phyloP scores from a whole-genome alignment of 768 basidiomycete species.

The Cubamyces lactineus region DNA sequence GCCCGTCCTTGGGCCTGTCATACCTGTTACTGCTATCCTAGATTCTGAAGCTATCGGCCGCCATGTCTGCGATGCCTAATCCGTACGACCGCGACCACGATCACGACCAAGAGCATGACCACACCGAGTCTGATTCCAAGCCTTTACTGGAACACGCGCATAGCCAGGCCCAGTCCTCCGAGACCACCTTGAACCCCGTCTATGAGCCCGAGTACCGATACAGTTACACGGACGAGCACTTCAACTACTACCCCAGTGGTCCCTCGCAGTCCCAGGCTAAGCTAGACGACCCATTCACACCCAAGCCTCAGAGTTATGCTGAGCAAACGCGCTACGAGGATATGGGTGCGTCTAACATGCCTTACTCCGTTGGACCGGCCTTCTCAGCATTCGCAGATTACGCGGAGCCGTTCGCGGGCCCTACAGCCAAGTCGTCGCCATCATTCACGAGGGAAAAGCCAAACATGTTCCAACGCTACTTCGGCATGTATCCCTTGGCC shows the following conservation, averaged over 20 bases:
- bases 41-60: conserved; percentile 7
- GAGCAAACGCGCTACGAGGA: conserved; percentile 21
- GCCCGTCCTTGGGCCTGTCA: neutral
- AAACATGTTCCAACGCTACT: conserved; percentile 26
- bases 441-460: conserved; percentile 13
- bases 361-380: neutral
- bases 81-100: conserved; percentile 21
- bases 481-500: conserved; percentile 57
- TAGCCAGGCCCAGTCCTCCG: neutral
- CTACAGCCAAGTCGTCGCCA: conserved; percentile 27
- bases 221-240: conserved; percentile 24
- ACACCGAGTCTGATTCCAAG: conserved; percentile 19
- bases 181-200: conserved; percentile 1
- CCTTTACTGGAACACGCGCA: conserved; percentile 11
- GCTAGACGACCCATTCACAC: conserved; percentile 22
- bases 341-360: conserved; percentile 16
- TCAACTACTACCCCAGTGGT: conserved; percentile 23
- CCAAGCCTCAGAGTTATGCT: conserved; percentile 19
- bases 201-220: conserved; percentile 22
- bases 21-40: neutral
- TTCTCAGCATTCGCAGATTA: conserved; percentile 52
- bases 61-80: conserved; percentile 18
- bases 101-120: conserved; percentile 19
- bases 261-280: conserved; percentile 19
- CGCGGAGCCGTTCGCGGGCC: conserved; percentile 51